Conservation (phyloP, 176 grass and related monocot species). For the Elymus sibiricus region DNA sequence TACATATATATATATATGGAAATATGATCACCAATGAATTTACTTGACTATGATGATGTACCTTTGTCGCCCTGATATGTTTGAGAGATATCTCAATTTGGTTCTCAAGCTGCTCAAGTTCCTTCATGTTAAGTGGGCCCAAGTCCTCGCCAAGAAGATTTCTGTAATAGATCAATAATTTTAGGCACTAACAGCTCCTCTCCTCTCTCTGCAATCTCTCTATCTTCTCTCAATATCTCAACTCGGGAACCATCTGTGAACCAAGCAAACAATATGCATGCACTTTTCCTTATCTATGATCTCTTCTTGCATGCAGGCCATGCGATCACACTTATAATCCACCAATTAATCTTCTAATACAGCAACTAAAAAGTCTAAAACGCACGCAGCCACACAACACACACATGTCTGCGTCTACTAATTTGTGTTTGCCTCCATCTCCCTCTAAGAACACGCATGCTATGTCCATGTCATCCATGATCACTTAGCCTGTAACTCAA, state of each 20-base stretch:
- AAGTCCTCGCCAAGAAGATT: constrained; percentile 94
- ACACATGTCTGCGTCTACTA: neutral
- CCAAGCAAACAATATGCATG: no score
- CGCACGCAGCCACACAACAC: neutral
- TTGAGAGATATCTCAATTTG: constrained; percentile 80
- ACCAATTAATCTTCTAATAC: neutral
- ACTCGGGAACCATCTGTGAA: no score
- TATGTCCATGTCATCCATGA: no score
- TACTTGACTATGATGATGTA: neutral
- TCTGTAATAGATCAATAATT: constrained; percentile 26
- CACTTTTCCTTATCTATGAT: neutral
- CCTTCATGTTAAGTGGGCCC: constrained; percentile 58
- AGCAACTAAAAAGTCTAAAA: neutral
- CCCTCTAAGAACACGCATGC: no score
- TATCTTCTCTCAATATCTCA: no score
- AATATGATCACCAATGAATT: neutral
- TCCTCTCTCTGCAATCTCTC: no score
- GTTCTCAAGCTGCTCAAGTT: constrained; percentile 85
- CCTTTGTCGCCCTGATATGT: constrained; percentile 70
- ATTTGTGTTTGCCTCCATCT: no score
- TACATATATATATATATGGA: neutral
- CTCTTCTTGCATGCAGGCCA: neutral
- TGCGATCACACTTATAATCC: neutral
- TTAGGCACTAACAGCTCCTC: neutral
- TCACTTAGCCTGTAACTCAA: no score